Base-by-base conservation (phyloP, 2,329 filamentous ascomycete genomes). In the Apiospora sp. region DNA sequence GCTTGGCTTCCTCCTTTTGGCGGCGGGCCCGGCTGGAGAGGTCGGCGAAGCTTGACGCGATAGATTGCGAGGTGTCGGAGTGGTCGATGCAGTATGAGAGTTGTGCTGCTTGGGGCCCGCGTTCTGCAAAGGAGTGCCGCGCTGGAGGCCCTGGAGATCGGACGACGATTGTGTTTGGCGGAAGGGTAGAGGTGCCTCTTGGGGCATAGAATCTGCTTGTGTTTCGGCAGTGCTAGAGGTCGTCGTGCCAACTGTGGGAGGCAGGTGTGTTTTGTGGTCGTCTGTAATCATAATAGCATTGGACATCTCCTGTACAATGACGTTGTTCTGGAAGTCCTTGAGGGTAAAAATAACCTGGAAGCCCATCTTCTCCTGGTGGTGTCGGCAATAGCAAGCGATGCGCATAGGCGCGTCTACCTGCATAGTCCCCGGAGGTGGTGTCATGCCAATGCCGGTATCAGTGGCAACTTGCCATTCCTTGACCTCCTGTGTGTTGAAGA, bases 261-360 rank as follows among this genome's bases (percentile, higher is more conserved):
- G 82, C 72, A 83, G 81, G 77, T 94, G 93, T 10, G 94, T 98
- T 85, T 98, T 98, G 85, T 98, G 96, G 79, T 99, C 96, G 80
- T 99, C 96, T 0, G 96, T 98, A 75, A 98, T 98, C 89, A 98
- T 96, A 75, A 98, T 97, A 0, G 94, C 93, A 71, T 92, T 91
- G 27, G 94, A 94, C 75, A 98, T 92, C 70, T 92, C 91, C 83
- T 99, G 96, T 8, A 94, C 93, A 61, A 98, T 85, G 44, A 98
- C 85, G 64, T 91, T 91, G 77, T 92, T 93, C 75, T 90, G 85
- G 79, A 90, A 90, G 82, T 98, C 94, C 80, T 95, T 97, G 79
- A 99, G 88, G 1, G 96, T 98, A 83, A 98, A 97, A 75, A 99
- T 97, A 78, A 98, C 95, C 75, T 89, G 87, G 83, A 98, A 99